These are phyloP conservation scores for Neocucurbitaria cava DNA, from an alignment of 2,329 filamentous ascomycete species.

Conservation along the genomic window DNA sequence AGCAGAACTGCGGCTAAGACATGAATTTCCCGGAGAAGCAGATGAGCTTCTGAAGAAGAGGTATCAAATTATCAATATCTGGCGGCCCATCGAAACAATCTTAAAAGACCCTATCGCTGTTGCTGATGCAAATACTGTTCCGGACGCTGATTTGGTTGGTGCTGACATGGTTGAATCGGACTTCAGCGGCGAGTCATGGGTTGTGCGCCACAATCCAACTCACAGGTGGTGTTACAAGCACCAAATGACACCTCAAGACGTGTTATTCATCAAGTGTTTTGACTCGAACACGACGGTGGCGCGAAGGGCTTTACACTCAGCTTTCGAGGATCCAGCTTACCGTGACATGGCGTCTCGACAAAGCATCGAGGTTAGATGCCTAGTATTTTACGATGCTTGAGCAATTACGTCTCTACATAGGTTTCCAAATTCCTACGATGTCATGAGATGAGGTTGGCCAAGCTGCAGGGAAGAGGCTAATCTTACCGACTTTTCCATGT, in stretches of 20 bases:
- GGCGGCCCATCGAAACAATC: slow-evolving; percentile 36
- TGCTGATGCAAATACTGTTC: slow-evolving; percentile 29
- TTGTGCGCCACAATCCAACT: slow-evolving; percentile 24
- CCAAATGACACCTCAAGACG: slow-evolving; percentile 26
- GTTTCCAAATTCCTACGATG: not conserved
- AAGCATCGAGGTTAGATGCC: slow-evolving; percentile 35
- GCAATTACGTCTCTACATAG: not conserved
- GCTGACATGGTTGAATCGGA: slow-evolving; percentile 29
- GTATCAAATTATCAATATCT: slow-evolving; percentile 40
- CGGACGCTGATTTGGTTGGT: slow-evolving; percentile 29
- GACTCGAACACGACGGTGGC: slow-evolving; percentile 26
- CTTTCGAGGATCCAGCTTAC: slow-evolving; percentile 28
- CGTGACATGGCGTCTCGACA: slow-evolving; percentile 21
- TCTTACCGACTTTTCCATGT: slow-evolving; percentile 5
- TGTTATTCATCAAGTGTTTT: slow-evolving; percentile 37
- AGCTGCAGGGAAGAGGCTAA: not conserved
- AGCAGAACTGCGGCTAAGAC: slow-evolving; percentile 23
- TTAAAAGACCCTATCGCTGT: slow-evolving; percentile 37
- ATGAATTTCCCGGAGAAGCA: slow-evolving; percentile 25
- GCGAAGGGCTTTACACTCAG: slow-evolving; percentile 29
- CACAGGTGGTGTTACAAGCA: slow-evolving; percentile 33
- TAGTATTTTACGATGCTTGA: slow-evolving; percentile 25
- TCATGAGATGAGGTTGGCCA: not conserved
- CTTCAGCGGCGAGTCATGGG: slow-evolving; percentile 29
- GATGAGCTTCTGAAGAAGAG: slow-evolving; percentile 30